Base-by-base conservation (phyloP, 352 stramenopile species). In the Globisporangium perplexum region DNA sequence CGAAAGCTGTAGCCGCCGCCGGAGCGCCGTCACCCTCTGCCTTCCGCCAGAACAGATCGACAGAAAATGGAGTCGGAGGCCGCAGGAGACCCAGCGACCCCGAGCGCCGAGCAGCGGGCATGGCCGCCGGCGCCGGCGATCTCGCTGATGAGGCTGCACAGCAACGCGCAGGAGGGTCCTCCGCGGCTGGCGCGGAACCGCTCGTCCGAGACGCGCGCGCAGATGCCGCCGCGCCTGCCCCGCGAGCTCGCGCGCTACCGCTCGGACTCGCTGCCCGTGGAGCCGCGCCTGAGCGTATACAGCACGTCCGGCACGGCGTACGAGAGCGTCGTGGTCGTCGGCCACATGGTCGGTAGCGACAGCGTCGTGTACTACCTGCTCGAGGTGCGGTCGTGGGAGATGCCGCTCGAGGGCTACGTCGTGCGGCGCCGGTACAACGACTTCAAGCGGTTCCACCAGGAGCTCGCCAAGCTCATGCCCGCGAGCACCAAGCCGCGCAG, bases 331-430 rank as follows among this genome's bases (percentile, higher is more conserved):
- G 71, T 83, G 36, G 78, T 90, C n/a, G 74, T 86, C 4, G 78
- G 78, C 20, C 72, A 90, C 53, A 68, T 74, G 42, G 55, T 69
- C 57, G 78, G 79, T 47, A 83, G 59, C 23, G 74, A 86, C 52
- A 77, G 79, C 39, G 63, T 88, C 47, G 78, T 88, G 48, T 89
- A 89, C 63, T 89, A 91, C 61, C 60, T 89, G 36, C 46, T 91
- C 38, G 78, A 91, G 47, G 76, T 91, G 55, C 72, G 76, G 17
- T 88, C 77, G 17, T 81, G 70, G 64, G 78, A 89, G 47, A 72
- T 67, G 46, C 81, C 81, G 33, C 76, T 91, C 5, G 81, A 91
- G n/a, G 73, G 71, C 11, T 91, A 91, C 70, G 79, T 88, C 47
- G 72, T 91, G 43, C 77, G 81, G 18, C 74, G 81, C 22, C 74